phyloP scores from a whole-genome alignment of 345 rosid genomes.

The Citrus medica region DNA sequence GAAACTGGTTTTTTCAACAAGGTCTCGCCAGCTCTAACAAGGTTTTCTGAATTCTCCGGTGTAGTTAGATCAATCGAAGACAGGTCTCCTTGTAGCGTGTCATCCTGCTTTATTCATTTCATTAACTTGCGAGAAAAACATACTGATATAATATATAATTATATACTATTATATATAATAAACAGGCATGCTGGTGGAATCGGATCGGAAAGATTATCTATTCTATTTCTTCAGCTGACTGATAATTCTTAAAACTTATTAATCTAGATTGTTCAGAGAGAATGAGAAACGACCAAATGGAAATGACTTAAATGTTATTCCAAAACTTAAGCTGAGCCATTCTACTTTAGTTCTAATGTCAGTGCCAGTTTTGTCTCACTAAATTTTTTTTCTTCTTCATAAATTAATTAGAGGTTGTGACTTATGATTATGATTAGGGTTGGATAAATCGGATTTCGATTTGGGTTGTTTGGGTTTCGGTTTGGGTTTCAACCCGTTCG shows the following conservation, averaged over 20 bases:
- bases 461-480: no score
- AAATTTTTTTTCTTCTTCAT: no score
- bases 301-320: neutral
- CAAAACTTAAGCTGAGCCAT: no score
- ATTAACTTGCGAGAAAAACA: neutral
- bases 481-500: no score
- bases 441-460: no score
- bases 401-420: no score
- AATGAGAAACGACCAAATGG: neutral
- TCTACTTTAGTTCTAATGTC: no score
- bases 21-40: conserved; percentile 41
- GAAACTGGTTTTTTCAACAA: conserved; percentile 40
- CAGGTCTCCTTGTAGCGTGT: conserved; percentile 42
- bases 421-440: no score
- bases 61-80: conserved; percentile 48
- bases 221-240: neutral
- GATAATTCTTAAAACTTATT: neutral
- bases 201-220: neutral
- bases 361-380: no score
- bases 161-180: neutral
- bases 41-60: conserved; percentile 42
- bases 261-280: neutral
- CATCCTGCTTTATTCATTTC: conserved; percentile 26
- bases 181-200: neutral
- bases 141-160: neutral